phyloP scores from a whole-genome alignment of 805 yeast species.

The Torulaspora indica region DNA sequence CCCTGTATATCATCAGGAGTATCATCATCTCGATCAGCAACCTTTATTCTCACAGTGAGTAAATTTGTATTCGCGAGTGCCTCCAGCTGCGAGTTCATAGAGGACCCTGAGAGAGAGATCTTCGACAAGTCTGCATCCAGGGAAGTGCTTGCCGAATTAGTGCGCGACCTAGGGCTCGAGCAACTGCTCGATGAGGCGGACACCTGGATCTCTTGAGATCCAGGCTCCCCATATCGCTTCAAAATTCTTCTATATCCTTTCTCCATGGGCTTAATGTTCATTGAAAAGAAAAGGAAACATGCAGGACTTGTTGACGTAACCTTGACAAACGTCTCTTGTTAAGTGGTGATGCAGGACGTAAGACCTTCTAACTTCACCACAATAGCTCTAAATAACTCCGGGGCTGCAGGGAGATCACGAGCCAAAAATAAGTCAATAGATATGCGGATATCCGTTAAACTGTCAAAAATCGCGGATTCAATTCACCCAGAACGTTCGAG shows the following conservation, averaged over 20 bases:
- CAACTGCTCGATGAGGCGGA: neutral
- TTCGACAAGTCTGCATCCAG: conserved; percentile 3
- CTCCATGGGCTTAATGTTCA: neutral
- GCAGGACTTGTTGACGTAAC: neutral
- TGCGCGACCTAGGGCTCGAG: conserved; percentile 1
- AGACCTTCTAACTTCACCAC: neutral
- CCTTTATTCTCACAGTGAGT: conserved; percentile 27
- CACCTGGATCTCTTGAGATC: neutral
- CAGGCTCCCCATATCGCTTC: neutral
- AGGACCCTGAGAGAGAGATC: conserved; percentile 1
- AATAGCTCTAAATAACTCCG: conserved; percentile 1
- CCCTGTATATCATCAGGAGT: neutral
- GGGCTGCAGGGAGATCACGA: neutral
- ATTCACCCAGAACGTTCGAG: conserved; percentile 4
- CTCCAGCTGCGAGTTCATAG: conserved; percentile 21
- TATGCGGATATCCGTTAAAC: neutral
- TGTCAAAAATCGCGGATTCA: neutral
- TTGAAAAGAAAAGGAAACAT: neutral
- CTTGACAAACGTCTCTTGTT: neutral
- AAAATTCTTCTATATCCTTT: neutral
- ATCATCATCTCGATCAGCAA: neutral
- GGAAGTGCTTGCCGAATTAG: conserved; percentile 1
- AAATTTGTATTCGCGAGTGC: conserved; percentile 31
- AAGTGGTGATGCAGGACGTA: neutral
- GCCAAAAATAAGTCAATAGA: neutral